Percentiles rank a stretch among this genome's conserved stretches.
phyloP scores from a whole-genome alignment of 345 rosid genomes.

The Mangifera indica region DNA sequence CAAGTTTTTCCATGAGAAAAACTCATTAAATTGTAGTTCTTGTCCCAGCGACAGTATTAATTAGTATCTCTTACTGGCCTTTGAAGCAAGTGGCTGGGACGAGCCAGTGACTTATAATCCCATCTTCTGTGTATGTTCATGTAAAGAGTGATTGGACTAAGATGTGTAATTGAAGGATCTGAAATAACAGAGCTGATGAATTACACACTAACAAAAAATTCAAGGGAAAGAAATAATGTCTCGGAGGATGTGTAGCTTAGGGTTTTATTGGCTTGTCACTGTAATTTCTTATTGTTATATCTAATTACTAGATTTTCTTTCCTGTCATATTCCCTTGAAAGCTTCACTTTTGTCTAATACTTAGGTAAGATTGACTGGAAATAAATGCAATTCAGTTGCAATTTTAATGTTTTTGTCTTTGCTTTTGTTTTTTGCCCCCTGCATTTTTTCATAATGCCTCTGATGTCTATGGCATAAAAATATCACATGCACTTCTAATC shows the following conservation, averaged over 20 bases:
- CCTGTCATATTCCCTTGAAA: not conserved
- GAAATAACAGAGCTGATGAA: slow-evolving; percentile 35
- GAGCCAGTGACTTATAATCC: slow-evolving; percentile 4
- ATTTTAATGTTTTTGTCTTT: slow-evolving; percentile 12
- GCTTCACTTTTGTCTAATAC: slow-evolving; percentile 31
- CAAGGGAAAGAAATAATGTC: slow-evolving; percentile 8
- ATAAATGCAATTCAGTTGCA: slow-evolving; percentile 28
- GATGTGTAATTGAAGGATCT: slow-evolving; percentile 36
- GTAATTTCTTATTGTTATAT: slow-evolving; percentile 27
- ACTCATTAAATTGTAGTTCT: not conserved
- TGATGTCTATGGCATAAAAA: not conserved
- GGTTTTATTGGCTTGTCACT: slow-evolving; percentile 16
- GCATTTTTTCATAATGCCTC: not conserved
- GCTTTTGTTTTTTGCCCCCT: slow-evolving; percentile 5
- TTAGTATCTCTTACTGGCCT: slow-evolving; percentile 5
- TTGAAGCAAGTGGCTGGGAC: slow-evolving; percentile 18
- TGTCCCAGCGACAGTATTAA: slow-evolving; percentile 17
- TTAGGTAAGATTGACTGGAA: slow-evolving; percentile 25
- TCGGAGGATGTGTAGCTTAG: slow-evolving; percentile 14
- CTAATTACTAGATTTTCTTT: slow-evolving; percentile 24
- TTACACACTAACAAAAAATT: slow-evolving; percentile 33
- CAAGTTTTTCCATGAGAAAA: slow-evolving; percentile 46
- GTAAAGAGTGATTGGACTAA: slow-evolving; percentile 31
- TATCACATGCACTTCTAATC: slow-evolving; percentile 7
- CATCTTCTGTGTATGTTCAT: slow-evolving; percentile 8